Base-by-base conservation (phyloP, 1,284 basidiomycete species). In the Leccinum angustisporum region DNA sequence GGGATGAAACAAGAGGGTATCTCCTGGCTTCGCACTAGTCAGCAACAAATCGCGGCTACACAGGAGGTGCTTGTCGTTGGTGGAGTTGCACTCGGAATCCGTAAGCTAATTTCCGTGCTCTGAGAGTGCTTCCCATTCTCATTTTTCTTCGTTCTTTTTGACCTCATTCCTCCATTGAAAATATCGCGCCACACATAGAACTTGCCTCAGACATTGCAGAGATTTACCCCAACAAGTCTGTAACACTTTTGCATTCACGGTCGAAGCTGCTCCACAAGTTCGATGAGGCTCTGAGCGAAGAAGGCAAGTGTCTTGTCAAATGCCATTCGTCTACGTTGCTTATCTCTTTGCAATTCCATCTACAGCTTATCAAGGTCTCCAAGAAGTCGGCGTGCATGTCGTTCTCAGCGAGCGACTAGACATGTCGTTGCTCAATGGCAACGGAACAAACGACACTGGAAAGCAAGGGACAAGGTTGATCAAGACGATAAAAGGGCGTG, bases 211-310 rank as follows among this genome's bases (percentile, higher is more conserved):
- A 92, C 70, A 86, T 91, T 64, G 84, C 83, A 34, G 83, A 83
- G 13, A 68, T 86, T 16, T 81, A 85, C 66, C 86, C 87, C 0
- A 69, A 73, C 31, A 87, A 86, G 69, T 70, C 74, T 2, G 83
- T 91, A 2, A 89, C 87, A 0, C 78, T 91, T n/a, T 75, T 91
- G 0, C 89, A 91, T 70, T 89, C 87, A 0, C 80, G 90, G 4
- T 65, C 75, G 16, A 80, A 79, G 25, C 78, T 91, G 6, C 76
- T 91, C 21, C 86, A 86, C 0, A 73, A 79, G 14, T 91, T 88
- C 67, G 80, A 87, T 59, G 70, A 77, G 25, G 76, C 69, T 38
- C 80, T 91, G 76, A 85, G 89, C 67, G 75, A 78, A 2, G 83
- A 85, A 70, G 78, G 84, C 85, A 62, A 63, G 76, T 65, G 18